Base-by-base conservation (phyloP, 2,329 filamentous ascomycete species). In the Huntiella decipiens region DNA sequence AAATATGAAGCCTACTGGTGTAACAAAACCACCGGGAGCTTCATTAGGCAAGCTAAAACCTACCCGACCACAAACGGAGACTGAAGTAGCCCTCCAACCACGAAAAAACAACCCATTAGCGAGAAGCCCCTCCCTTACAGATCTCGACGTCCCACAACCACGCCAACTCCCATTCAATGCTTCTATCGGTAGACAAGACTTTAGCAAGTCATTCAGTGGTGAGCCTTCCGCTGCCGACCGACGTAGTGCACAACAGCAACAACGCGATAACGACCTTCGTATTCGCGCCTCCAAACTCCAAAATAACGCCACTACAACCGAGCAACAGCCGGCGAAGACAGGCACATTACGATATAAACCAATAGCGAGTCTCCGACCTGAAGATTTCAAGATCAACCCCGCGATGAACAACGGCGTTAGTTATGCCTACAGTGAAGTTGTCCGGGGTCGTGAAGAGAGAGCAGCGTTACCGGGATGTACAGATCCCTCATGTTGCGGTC, bases 381-480 rank as follows among this genome's bases (percentile, higher is more conserved):
- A 74, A 10, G 79, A 93, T 60, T 95, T 94, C 66, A 88, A 79
- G 57, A 66, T 91, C 54, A 93, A 94, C 52, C 78, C 83, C 0
- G 63, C 65, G 4, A 70, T 67, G 53, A 88, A 87, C 52, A 70
- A 79, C 37, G 82, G 82, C 2, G 65, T 76, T 38, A 71, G 77
- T 45, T 84, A 74, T 59, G 83, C 84, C 8, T 93, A 76, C 56
- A 66, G 70, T 1, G 80, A 88, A 49, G 78, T 86, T 1, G 71
- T 92, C 11, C 77, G 86, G 44, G 73, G 72, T 46, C 79, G 70
- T 52, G 71, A 74, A 7, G 74, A 80, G 36, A 77, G 84, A 33
- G 73, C 77, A 43, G 79, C 74, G 50, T 65, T 93, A 7, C 70
- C 75, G 2, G 82, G 82, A 10, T 94, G 87, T 57, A 79, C 75